Evolutionary conservation across 1,139 yeast species (phyloP).

Genomic region (Protomyces lactucae-debilis): DNA sequence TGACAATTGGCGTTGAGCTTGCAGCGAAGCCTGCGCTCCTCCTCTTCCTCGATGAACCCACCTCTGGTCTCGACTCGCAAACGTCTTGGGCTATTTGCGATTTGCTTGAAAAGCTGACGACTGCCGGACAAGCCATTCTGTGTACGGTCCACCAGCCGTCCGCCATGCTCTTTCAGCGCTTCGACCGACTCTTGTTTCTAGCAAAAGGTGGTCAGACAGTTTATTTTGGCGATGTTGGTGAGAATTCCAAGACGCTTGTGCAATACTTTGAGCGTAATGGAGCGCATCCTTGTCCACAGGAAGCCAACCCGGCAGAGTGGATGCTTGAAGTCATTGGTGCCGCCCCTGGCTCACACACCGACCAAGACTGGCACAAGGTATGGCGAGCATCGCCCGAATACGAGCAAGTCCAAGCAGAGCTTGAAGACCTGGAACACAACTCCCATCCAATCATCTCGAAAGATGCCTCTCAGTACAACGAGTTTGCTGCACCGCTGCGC

Average conservation of each 20-base stretch:
- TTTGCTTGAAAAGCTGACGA: conserved; percentile 66
- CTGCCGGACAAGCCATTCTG: conserved; percentile 74
- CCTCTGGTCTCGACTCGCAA: conserved; percentile 88
- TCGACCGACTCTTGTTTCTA: conserved; percentile 67
- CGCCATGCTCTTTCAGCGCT: conserved; percentile 68
- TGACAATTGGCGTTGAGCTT: conserved; percentile 79
- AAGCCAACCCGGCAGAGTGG: conserved; percentile 80
- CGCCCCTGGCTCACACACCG: conserved; percentile 69
- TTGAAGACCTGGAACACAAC: conserved; percentile 28
- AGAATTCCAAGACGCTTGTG: conserved; percentile 55
- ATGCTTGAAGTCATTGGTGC: conserved; percentile 77
- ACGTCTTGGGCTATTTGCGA: conserved; percentile 84
- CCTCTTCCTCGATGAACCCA: conserved; percentile 83
- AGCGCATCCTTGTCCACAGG: conserved; percentile 58
- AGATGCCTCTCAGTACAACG: background rate
- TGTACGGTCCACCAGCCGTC: conserved; percentile 85
- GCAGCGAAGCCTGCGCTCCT: conserved; percentile 82
- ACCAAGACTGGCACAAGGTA: conserved; percentile 58
- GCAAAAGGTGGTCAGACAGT: conserved; percentile 74
- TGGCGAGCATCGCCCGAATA: conserved; percentile 61
- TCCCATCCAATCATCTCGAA: background rate
- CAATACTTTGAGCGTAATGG: conserved; percentile 67
- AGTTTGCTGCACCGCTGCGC: conserved; percentile 43
- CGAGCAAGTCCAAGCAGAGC: conserved; percentile 40
- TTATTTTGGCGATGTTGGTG: conserved; percentile 75